Evolutionary conservation across 2,329 filamentous ascomycete species (phyloP).

Genomic region (Colletotrichum lentis): DNA sequence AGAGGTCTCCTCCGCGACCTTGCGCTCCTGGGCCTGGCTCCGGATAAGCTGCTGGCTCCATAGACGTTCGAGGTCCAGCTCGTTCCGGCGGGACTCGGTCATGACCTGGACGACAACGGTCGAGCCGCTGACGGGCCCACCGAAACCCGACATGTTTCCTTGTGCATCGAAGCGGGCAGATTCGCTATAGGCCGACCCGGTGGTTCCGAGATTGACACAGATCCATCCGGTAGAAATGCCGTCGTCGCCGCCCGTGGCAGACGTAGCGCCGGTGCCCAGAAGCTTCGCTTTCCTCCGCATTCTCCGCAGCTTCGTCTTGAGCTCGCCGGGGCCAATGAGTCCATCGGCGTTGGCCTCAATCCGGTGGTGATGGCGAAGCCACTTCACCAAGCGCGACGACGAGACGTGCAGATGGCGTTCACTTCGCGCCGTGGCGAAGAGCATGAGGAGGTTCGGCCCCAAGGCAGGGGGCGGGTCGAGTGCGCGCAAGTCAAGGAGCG

Average conservation of each 20-base stretch:
- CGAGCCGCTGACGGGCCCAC: constrained; percentile 58
- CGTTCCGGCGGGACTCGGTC: constrained; percentile 61
- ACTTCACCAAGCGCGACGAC: constrained; percentile 87
- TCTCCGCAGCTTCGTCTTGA: constrained; percentile 85
- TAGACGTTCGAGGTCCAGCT: constrained; percentile 62
- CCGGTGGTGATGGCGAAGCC: constrained; percentile 77
- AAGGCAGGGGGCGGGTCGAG: constrained; percentile 88
- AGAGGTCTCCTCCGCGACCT: constrained; percentile 37
- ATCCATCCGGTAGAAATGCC: constrained; percentile 95
- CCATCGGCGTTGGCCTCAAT: constrained; percentile 85
- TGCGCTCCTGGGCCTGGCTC: constrained; percentile 39
- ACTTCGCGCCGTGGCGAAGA: constrained; percentile 88
- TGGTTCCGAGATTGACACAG: constrained; percentile 84
- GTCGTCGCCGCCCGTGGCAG: constrained; percentile 74
- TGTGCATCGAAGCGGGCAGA: constrained; percentile 55
- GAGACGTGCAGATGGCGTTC: constrained; percentile 93
- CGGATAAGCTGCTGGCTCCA: constrained; percentile 57
- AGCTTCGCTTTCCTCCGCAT: constrained; percentile 84
- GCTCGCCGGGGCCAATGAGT: constrained; percentile 85
- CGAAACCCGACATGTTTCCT: constrained; percentile 79
- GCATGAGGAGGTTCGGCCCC: constrained; percentile 88
- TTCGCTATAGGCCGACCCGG: constrained; percentile 64
- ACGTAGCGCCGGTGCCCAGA: constrained; percentile 74
- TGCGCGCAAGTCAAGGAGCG: constrained; percentile 80
- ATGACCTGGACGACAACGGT: constrained; percentile 67